Percentiles rank a stretch among this genome's conserved stretches.
Evolutionary conservation across 768 basidiomycete species (phyloP).

Genomic region (Sistotremastrum suecicum): DNA sequence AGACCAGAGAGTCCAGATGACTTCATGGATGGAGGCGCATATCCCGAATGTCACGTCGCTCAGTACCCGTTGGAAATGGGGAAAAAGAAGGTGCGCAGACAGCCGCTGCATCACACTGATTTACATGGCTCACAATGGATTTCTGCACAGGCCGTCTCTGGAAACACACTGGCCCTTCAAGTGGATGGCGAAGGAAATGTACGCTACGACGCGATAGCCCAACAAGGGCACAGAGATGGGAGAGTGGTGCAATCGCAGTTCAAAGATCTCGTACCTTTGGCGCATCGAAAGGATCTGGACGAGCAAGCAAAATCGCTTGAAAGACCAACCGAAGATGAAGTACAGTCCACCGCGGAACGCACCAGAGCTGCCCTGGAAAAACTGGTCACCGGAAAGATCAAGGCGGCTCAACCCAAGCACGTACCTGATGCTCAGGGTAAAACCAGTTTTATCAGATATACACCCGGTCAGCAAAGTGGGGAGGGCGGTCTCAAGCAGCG

Average conservation of each 20-base stretch:
- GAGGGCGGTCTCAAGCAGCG: constrained; percentile 67
- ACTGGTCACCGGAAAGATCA: constrained; percentile 90
- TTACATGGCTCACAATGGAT: not conserved
- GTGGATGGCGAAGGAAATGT: constrained; percentile 95
- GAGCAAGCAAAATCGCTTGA: constrained; percentile 70
- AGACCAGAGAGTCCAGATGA: constrained; percentile 70
- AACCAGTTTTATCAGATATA: constrained; percentile 89
- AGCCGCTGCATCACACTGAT: not conserved
- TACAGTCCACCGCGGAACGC: constrained; percentile 80
- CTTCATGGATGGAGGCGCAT: constrained; percentile 80
- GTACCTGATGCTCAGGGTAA: constrained; percentile 76
- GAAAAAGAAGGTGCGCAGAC: constrained; percentile 65
- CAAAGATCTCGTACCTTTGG: constrained; percentile 91
- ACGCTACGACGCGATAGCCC: constrained; percentile 92
- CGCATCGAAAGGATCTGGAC: constrained; percentile 75
- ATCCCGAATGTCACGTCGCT: constrained; percentile 92
- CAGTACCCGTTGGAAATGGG: constrained; percentile 96
- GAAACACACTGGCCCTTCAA: constrained; percentile 92
- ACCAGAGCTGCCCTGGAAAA: constrained; percentile 88
- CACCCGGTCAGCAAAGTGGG: constrained; percentile 78
- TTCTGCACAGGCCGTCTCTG: constrained; percentile 56
- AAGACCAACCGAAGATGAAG: constrained; percentile 85
- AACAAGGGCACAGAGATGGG: constrained; percentile 81
- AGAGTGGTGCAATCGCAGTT: constrained; percentile 89
- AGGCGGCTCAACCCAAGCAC: constrained; percentile 95